phyloP scores from a whole-genome alignment of 2,329 filamentous ascomycete species.

The Teratosphaeria destructans region DNA sequence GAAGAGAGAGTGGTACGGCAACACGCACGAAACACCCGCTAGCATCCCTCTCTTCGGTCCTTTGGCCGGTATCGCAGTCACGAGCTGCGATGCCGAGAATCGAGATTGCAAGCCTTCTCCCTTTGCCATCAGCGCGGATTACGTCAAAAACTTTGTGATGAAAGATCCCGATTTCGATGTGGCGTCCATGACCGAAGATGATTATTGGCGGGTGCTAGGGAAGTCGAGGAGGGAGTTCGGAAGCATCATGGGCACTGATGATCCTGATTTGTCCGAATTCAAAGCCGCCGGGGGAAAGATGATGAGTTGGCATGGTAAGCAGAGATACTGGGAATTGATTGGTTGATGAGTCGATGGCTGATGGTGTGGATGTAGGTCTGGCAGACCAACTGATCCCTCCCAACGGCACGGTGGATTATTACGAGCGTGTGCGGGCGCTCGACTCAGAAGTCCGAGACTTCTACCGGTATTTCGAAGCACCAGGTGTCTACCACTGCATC shows the following conservation, averaged over 20 bases:
- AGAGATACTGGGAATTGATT: background rate
- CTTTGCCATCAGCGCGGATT: slow-evolving; percentile 23
- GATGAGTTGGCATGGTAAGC: slow-evolving; percentile 32
- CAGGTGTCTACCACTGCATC: slow-evolving; percentile 30
- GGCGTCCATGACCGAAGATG: slow-evolving; percentile 20
- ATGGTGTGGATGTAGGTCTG: slow-evolving; percentile 13
- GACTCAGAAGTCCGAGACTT: slow-evolving; percentile 23
- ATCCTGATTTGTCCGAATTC: slow-evolving; percentile 31
- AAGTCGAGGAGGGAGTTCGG: slow-evolving; percentile 21
- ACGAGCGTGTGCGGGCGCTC: slow-evolving; percentile 21
- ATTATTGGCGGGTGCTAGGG: slow-evolving; percentile 14
- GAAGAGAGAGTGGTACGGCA: slow-evolving; percentile 25
- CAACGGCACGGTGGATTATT: slow-evolving; percentile 29
- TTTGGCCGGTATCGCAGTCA: slow-evolving; percentile 17
- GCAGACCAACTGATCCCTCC: slow-evolving; percentile 30
- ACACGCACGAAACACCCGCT: slow-evolving; percentile 12
- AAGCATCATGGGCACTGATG: slow-evolving; percentile 27
- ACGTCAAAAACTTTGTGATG: slow-evolving; percentile 26
- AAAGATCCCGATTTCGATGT: slow-evolving; percentile 25
- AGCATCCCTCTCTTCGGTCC: background rate
- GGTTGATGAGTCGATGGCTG: background rate
- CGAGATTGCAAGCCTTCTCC: slow-evolving; percentile 16
- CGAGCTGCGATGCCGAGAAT: slow-evolving; percentile 15
- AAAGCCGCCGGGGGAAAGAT: slow-evolving; percentile 30
- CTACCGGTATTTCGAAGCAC: slow-evolving; percentile 31